Evolutionary conservation across 1,284 basidiomycete species (phyloP), one percentile per base, ranked within the genome.

Genomic region (Tranzscheliella williamsii): DNA sequence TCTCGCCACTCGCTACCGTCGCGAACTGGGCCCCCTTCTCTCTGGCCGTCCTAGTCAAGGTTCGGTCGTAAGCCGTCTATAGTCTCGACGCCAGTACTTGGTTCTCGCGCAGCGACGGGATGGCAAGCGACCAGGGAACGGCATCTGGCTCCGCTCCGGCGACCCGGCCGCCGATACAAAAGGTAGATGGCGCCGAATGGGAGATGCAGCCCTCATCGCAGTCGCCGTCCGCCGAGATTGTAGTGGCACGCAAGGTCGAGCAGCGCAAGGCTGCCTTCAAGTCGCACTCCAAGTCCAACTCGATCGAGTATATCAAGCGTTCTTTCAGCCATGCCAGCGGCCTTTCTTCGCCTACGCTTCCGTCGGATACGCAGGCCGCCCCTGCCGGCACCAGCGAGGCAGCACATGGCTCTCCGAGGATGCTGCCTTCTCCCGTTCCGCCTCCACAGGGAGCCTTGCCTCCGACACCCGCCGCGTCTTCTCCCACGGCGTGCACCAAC

Each of bases 381-480:
- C n/a, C n/a, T n/a, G n/a, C n/a, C n/a, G n/a, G n/a, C n/a, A n/a
- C n/a, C n/a, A n/a, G n/a, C n/a, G n/a, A n/a, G n/a, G n/a, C n/a
- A n/a, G n/a, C n/a, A n/a, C n/a, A n/a, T n/a, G n/a, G n/a, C n/a
- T n/a, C n/a, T n/a, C 31, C 55, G 13, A 41, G 45, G 9, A 20
- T 45, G 24, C 18, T 60, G 30, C 56, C 56, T 24, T 48, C 57
- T 12, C 57, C 51, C 17, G 24, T 43, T 6, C 57, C 57, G 24
- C 57, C 58, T 5, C 58, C 58, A 4, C 26, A 24, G 11, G 24
- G 46, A 8, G 52, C 58, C 24, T 41, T 55, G 0, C 58, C 58
- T 4, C 51, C 57, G 12, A 49, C 46, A 4, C 57, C 50, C 2
- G 22, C 4, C 36, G 37, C 4, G 27, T 22, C 8, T 36, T 34